Percentiles rank a stretch among this genome's conserved stretches.
phyloP scores from a whole-genome alignment of 176 grass and related monocot genomes.

The maize (Zea mays) region Zm-B73-REFERENCE-NAM-5.0 NC_050096.1:19873501-19874000 shows the following conservation, averaged over 20 bases:
- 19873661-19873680: background rate
- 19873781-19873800: slow-evolving; percentile 2
- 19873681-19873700: background rate
- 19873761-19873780: background rate
- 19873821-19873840: background rate
- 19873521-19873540: slow-evolving; percentile 94
- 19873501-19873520: background rate
- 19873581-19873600: slow-evolving; percentile 92
- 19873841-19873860: background rate
- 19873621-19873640: slow-evolving; percentile 71
- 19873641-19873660: slow-evolving; percentile 6
- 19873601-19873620: slow-evolving; percentile 98
- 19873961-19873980: slow-evolving; percentile 19
- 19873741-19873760: background rate
- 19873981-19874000: background rate
- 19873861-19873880: background rate
- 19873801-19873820: background rate
- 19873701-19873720: background rate
- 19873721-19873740: slow-evolving; percentile 21
- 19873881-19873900: background rate
- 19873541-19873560: slow-evolving; percentile 95
- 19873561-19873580: slow-evolving; percentile 95
- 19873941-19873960: background rate
- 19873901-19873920: background rate
- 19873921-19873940: background rate